phyloP scores from a whole-genome alignment of 2,329 filamentous ascomycete species.

The Byssothecium circinans region DNA sequence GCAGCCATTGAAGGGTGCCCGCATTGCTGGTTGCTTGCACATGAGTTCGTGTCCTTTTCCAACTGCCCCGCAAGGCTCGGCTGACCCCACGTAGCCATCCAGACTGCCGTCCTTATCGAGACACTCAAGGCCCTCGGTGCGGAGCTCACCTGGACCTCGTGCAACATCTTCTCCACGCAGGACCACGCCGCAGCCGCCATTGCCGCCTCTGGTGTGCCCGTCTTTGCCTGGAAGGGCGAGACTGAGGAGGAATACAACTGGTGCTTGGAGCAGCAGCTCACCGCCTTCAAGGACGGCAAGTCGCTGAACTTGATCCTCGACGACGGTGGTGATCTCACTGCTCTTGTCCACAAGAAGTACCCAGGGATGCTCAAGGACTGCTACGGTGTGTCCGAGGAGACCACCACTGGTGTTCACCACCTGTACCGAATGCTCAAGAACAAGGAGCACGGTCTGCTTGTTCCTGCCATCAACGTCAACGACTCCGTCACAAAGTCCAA shows the following conservation, averaged over 20 bases:
- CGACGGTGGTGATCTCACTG: slow-evolving; percentile 95
- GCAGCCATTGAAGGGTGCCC: slow-evolving; percentile 91
- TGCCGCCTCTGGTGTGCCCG: slow-evolving; percentile 87
- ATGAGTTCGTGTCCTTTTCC: slow-evolving; percentile 66
- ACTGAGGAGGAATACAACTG: slow-evolving; percentile 99
- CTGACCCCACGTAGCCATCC: slow-evolving; percentile 66
- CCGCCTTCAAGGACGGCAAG: slow-evolving; percentile 94
- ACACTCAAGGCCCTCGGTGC: slow-evolving; percentile 92
- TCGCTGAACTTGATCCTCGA: slow-evolving; percentile 98
- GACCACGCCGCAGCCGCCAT: slow-evolving; percentile 98
- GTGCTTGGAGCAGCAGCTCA: slow-evolving; percentile 98
- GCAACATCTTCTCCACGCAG: slow-evolving; percentile 99
- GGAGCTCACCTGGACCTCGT: slow-evolving; percentile 97
- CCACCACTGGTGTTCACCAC: slow-evolving; percentile 99
- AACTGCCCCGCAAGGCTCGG: slow-evolving; percentile 9
- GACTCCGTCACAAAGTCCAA: slow-evolving; percentile 99
- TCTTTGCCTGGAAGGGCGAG: slow-evolving; percentile 86
- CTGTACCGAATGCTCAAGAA: slow-evolving; percentile 92
- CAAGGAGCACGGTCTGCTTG: slow-evolving; percentile 71
- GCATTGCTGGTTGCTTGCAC: slow-evolving; percentile 97
- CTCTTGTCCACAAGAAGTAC: slow-evolving; percentile 97
- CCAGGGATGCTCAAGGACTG: slow-evolving; percentile 97
- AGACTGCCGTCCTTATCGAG: slow-evolving; percentile 99
- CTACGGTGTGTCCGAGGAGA: slow-evolving; percentile 99
- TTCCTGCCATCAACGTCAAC: slow-evolving; percentile 98